Evolutionary conservation across 164 flowering plant species (phyloP), one percentile per base, ranked within the genome.

Genomic region (Sedum album): DNA sequence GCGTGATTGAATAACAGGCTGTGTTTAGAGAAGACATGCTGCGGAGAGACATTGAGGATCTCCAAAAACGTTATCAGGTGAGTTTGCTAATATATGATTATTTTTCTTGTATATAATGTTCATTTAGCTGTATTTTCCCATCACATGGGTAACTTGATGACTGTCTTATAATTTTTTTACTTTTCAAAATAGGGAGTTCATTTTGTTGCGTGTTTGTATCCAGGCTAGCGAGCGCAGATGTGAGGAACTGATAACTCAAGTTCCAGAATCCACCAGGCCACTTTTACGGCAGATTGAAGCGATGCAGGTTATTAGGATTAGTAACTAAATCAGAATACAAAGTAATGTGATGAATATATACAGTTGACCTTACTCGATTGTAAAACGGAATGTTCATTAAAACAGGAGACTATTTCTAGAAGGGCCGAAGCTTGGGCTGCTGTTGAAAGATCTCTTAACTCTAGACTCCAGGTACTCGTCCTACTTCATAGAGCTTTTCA

Each of bases 241-340:
- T 76, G 97, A 95, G 79, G 99, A 90, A 79, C 83, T 95, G 81
- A 81, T 92, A 61, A 79, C 90, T 17, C 98, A 90, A 82, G 94
- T 95, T 68, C 99, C 99, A 67, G 99, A 95, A 66, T 95, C 99
- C 66, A 95, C 99, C 69, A 85, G 99, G 77, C 99, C 99, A 66
- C 96, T 95, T 74, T 71, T 95, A 67, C 83, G 97, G 80, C 99
- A 95, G 80, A 95, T 95, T 69, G 97, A 95, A 84, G 97, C 97
- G 31, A 89, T 95, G 84, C 96, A 95, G 97, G 99, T 92, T 53
- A n/a, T 53, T 41, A 66, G 7, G 60, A 7, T 48, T 68, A 53
- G 7, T 13, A 18, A 46, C 31, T 57, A 42, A 39, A 33, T 63
- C 35, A 10, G 21, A 17, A 6, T 33, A 9, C 7, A 5, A 6